A percentile compares a stretch with the other conserved stretches of the same genome.
Evolutionary conservation across 2,329 filamentous ascomycete species (phyloP).

Genomic region (Elsinoe batatas): DNA sequence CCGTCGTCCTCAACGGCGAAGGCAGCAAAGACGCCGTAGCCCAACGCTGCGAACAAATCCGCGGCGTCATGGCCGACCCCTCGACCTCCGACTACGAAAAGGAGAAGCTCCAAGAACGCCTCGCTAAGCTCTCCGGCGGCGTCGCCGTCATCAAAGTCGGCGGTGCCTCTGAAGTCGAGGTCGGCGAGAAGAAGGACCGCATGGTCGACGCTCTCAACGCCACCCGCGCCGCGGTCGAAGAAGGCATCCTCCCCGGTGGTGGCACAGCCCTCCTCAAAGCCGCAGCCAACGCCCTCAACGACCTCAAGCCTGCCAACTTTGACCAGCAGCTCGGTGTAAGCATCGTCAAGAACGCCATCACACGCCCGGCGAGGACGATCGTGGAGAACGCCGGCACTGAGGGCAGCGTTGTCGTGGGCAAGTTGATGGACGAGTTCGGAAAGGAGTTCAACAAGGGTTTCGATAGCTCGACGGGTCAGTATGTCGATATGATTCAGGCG

Average conservation of each 20-base stretch:
- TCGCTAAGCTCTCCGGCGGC: constrained; percentile 97
- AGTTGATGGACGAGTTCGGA: constrained; percentile 90
- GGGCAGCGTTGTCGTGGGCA: constrained; percentile 92
- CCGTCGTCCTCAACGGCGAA: constrained; percentile 94
- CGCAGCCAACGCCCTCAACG: constrained; percentile 72
- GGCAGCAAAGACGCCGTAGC: constrained; percentile 87
- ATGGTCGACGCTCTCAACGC: constrained; percentile 98
- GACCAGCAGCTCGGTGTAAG: constrained; percentile 97
- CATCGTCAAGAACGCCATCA: constrained; percentile 98
- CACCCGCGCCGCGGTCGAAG: constrained; percentile 94
- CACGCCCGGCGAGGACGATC: constrained; percentile 84
- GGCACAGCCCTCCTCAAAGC: constrained; percentile 98
- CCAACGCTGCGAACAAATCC: constrained; percentile 98
- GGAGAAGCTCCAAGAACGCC: constrained; percentile 99
- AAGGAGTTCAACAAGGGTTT: constrained; percentile 96
- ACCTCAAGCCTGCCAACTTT: constrained; percentile 87
- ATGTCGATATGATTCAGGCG: constrained; percentile 93
- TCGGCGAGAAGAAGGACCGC: constrained; percentile 99
- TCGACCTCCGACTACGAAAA: constrained; percentile 98
- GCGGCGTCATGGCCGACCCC: constrained; percentile 88
- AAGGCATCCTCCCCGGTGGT: constrained; percentile 97
- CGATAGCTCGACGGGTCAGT: constrained; percentile 93
- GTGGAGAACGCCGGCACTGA: constrained; percentile 96
- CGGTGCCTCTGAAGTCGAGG: constrained; percentile 94
- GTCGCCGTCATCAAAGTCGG: constrained; percentile 99